Base-by-base conservation (phyloP, 306 rosid species). In the Purshia tridentata region DNA sequence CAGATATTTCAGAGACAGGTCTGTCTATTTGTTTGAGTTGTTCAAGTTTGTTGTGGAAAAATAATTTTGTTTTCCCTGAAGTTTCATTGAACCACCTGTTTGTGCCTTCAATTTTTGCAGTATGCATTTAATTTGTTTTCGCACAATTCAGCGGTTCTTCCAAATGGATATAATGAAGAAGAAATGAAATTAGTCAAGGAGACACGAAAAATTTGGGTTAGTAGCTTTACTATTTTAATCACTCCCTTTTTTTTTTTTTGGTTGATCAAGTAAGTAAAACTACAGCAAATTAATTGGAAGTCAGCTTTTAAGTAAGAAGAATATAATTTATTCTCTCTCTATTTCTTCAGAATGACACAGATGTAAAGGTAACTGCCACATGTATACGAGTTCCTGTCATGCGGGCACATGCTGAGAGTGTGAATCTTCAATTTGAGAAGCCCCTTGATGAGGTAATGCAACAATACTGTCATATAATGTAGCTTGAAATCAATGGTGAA, bases 321-420 rank as follows among this genome's bases (percentile, higher is more conserved):
- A n/a, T 71, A 42, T 20, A 20, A 48, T 37, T 12, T 20, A 23
- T 20, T 73, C 64, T 5, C 23, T 47, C 37, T 22, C 16, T 50
- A 55, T 46, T 73, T 74, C 8, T 72, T 61, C 86, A 95, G 99
- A 95, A 86, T 79, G 89, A 95, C 80, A 79, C 73, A 44, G 82
- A 91, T 46, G 90, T 95, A 67, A 94, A 86, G 85, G 93, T 95
- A 60, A 91, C 97, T 42, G 99, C 99, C 4, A 95, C 98, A 58
- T 95, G 99, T 44, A 86, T 95, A 58, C 86, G 99, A 56, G 99
- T 95, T 79, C 97, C 99, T 70, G 96, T 95, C 48, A 91, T 95
- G 99, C 88, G 99, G 14, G 99, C 99, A 42, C 99, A 95, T 77
- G 97, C 99, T 14, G 99, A 91, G 85, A 90, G 97, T 72, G 88